Base-by-base conservation (phyloP, 805 yeast species). In the Yarrowia keelungensis region DNA sequence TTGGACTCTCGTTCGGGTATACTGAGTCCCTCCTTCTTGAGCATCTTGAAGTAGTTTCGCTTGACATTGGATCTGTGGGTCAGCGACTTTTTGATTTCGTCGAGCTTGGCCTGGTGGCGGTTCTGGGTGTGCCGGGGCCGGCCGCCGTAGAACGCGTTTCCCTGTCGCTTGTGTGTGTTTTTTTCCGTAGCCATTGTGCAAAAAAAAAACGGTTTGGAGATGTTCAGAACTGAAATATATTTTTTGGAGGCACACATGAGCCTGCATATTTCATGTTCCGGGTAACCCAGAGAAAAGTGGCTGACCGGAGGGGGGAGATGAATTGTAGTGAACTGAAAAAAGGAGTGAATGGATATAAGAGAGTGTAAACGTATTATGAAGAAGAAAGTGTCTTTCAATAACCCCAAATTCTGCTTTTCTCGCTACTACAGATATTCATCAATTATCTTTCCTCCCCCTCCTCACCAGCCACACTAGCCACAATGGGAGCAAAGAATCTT, bases 51-150 rank as follows among this genome's bases (percentile, higher is more conserved):
- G 75, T 93, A 93, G 62, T 86, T 87, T 77, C 88, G 90, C 80
- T 91, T 86, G 72, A 93, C 83, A 74, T 95, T 84, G 14, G 97
- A 91, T 71, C 92, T 85, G 75, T 92, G 96, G 0, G 86, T 84
- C 72, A 93, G 83, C 12, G 95, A 89, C 74, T 84, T 85, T 74
- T 89, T 88, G 74, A 93, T 93, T 70, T 92, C 97, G 68, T 85
- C 83, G 16, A 80, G 50, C 58, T 69, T 51, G 41, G 50, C 51
- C 51, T 65, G 26, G 62, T 65, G 68, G 9, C 59, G 49, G 62
- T 49, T 65, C 56, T 62, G 67, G 56, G 67, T 62, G 39, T 47
- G 56, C 2, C 56, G 43, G 39, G 67, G 67, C n/a, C 67, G 67
- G 5, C 67, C 67, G 12, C 65, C 65, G 47, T 62, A 47, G 38